These are phyloP conservation scores for Picochlorum sp. DNA, from an alignment of 139 green algal species.

Conservation along the genomic window DNA sequence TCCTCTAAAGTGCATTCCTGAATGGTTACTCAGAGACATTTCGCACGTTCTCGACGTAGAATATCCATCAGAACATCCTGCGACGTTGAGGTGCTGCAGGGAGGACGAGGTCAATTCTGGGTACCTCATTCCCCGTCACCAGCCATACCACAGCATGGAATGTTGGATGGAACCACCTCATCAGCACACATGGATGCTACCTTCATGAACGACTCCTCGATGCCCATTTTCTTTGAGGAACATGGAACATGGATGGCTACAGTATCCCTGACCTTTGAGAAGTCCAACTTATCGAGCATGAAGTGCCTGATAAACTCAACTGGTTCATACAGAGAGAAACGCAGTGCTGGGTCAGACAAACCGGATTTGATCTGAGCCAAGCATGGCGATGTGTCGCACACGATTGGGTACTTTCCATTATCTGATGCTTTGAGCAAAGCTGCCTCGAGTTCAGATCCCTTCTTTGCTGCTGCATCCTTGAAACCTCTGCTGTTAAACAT, in stretches of 20 bases:
- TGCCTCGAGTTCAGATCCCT: constrained; percentile 62
- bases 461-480: constrained; percentile 64
- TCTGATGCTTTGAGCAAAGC: constrained; percentile 78
- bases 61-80: constrained; percentile 82
- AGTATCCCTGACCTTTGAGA: constrained; percentile 56
- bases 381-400: constrained; percentile 89
- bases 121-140: constrained; percentile 92
- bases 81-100: constrained; percentile 38
- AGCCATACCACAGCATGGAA: constrained; percentile 96
- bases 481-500: constrained; percentile 91
- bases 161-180: constrained; percentile 62
- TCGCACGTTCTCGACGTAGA: constrained; percentile 89
- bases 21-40: constrained; percentile 86
- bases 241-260: constrained; percentile 93
- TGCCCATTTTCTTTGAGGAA: constrained; percentile 97
- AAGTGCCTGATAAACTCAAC: constrained; percentile 91
- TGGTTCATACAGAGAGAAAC: constrained; percentile 88
- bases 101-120: constrained; percentile 78
- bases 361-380: constrained; percentile 71
- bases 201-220: constrained; percentile 78
- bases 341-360: constrained; percentile 60
- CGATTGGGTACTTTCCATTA: constrained; percentile 83
- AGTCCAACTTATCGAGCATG: constrained; percentile 92
- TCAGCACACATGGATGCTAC: constrained; percentile 74
- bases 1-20: constrained; percentile 83